Evolutionary conservation across 2,329 filamentous ascomycete species (phyloP), one percentile per base, ranked within the genome.

Genomic region (Paraconiothyrium sp.): DNA sequence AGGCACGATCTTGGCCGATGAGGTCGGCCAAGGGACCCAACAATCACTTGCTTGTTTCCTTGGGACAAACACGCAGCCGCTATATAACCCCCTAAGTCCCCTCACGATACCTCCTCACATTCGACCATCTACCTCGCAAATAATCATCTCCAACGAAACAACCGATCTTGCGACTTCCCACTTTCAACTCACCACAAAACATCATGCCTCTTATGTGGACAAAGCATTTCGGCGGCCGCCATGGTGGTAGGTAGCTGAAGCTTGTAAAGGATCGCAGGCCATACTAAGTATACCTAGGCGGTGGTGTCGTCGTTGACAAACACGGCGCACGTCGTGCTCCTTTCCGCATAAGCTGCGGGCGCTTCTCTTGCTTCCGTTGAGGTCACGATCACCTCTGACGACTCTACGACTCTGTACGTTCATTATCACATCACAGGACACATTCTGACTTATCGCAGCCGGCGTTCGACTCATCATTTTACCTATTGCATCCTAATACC

Each of bases 321-420:
- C 80, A 86, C 68, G 85, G 85, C 55, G 76, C 82, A 1, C 80
- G 81, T 43, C 78, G 83, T 56, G 83, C 84, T 30, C 83, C 84
- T 6, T 86, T 84, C 72, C 78, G 84, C 43, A 79, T 86, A 70
- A 80, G 80, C 37, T 76, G 80, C 64, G 83, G 84, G 48, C 79
- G 80, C 46, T 81, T 86, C 69, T 84, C 80, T 72, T 87, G 85
- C 74, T 86, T 85, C 76, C 78, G 81, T 61, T 85, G 72, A 76
- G 54, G 48, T 46, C 49, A 48, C 50, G 24, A 43, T 14, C 43
- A 44, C 48, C 27, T 50, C 57, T 68, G 52, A 72, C 65, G 68
- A 70, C 59, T 49, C 67, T 63, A 76, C 62, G 73, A 74, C 52
- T 49, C 22, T 65, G 71, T 72, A 69, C 20, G 68, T 60, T 59